These are phyloP conservation scores for Pichia thaimueangensis DNA, from an alignment of 805 yeast genomes.

Conservation along the genomic window DNA sequence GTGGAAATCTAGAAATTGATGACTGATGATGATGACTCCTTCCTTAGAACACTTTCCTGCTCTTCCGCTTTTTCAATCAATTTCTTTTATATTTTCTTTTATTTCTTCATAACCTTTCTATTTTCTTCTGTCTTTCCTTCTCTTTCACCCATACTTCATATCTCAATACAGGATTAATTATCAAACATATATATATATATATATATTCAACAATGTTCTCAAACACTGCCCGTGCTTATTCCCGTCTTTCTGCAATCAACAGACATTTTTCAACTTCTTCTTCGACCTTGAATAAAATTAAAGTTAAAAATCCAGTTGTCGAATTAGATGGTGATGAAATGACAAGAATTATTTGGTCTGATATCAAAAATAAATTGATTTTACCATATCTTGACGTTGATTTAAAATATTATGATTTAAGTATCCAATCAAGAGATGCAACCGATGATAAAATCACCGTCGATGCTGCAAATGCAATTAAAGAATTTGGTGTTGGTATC, in stretches of 20 bases:
- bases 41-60: too few relatives aligned
- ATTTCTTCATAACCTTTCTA: too few relatives aligned
- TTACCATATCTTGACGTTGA: conserved; percentile 67
- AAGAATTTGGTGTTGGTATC: conserved; percentile 70
- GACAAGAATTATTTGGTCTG: conserved; percentile 80
- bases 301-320: conserved; percentile 67
- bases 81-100: too few relatives aligned
- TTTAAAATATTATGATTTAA: conserved; percentile 69
- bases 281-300: conserved; percentile 43
- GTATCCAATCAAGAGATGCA: conserved; percentile 59
- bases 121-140: background rate
- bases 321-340: conserved; percentile 83
- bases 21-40: too few relatives aligned
- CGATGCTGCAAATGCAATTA: conserved; percentile 73
- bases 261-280: conserved; percentile 25
- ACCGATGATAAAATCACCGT: conserved; percentile 70
- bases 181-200: too few relatives aligned
- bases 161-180: too few relatives aligned
- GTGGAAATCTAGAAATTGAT: too few relatives aligned
- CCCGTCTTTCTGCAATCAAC: conserved; percentile 9
- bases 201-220: conserved; percentile 7
- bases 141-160: too few relatives aligned
- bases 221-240: conserved; percentile 7
- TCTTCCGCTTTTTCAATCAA: too few relatives aligned
- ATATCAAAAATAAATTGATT: conserved; percentile 62